Percentiles rank a stretch among this genome's conserved stretches.
Evolutionary conservation across 495 filamentous ascomycete genomes (phyloP).

Genomic region (Penicillium waksmanii): DNA sequence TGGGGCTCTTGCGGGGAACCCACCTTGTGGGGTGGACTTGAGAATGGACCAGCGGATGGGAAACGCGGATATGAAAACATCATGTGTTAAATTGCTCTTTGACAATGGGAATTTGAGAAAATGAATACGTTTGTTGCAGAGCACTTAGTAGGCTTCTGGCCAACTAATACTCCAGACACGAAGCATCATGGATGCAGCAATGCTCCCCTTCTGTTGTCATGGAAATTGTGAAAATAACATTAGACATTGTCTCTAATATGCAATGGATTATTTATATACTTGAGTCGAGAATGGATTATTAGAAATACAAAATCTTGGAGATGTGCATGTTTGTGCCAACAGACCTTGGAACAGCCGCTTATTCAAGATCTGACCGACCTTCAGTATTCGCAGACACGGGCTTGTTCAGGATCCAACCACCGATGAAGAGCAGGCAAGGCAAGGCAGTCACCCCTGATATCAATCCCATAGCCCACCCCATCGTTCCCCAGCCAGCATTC

Average conservation of each 20-base stretch:
- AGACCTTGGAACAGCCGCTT: background rate
- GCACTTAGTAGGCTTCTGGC: too few species aligned
- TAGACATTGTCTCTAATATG: background rate
- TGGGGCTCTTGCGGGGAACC: conserved; percentile 35
- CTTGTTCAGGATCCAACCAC: conserved; percentile 29
- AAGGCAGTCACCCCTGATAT: conserved; percentile 31
- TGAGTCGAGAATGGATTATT: conserved; percentile 4
- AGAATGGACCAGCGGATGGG: background rate
- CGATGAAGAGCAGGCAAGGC: conserved; percentile 26
- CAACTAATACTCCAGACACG: too few species aligned
- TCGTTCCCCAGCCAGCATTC: conserved; percentile 62
- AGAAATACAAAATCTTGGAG: background rate
- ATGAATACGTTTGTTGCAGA: too few species aligned
- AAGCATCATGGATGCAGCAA: too few species aligned
- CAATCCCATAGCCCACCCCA: conserved; percentile 58
- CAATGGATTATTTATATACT: background rate
- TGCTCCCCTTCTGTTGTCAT: too few species aligned
- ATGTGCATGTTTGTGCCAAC: background rate
- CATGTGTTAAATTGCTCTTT: background rate
- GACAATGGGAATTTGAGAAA: too few species aligned
- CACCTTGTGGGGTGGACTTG: conserved; percentile 18
- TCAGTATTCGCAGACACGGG: background rate
- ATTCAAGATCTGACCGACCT: background rate
- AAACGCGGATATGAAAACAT: background rate
- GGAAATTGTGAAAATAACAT: background rate